These are phyloP conservation scores for Aspergillus conjunctus DNA, from an alignment of 495 filamentous ascomycete species.

Conservation along the genomic window DNA sequence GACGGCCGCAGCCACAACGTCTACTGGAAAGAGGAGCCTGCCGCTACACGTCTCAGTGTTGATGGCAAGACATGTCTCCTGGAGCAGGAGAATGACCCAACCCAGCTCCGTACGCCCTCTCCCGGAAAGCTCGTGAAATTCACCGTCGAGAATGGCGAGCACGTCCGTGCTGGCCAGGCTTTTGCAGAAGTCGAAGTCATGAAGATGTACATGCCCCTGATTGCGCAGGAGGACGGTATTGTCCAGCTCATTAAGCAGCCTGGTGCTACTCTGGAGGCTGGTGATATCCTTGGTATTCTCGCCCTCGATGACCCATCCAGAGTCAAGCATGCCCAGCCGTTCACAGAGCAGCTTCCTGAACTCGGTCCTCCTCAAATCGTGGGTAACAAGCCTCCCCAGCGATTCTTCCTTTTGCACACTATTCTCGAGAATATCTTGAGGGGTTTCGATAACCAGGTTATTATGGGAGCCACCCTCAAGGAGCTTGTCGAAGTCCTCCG, in stretches of 20 bases:
- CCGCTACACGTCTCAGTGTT: constrained; percentile 91
- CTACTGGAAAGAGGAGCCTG: constrained; percentile 99
- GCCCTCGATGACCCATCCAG: constrained; percentile 93
- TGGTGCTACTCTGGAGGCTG: constrained; percentile 94
- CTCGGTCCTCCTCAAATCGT: constrained; percentile 82
- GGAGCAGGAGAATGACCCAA: constrained; percentile 99
- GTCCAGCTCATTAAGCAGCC: constrained; percentile 99
- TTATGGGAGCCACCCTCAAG: constrained; percentile 87
- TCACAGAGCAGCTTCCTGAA: constrained; percentile 86
- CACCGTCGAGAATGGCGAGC: constrained; percentile 93
- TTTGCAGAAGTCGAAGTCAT: constrained; percentile 99
- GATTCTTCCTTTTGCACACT: constrained; percentile 72
- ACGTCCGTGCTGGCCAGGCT: constrained; percentile 88
- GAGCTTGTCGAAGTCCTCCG: constrained; percentile 88
- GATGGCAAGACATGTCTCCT: constrained; percentile 97
- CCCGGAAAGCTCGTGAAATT: constrained; percentile 99
- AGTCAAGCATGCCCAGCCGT: constrained; percentile 97
- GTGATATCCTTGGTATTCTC: constrained; percentile 97
- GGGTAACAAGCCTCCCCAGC: constrained; percentile 90
- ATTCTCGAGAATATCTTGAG: constrained; percentile 86
- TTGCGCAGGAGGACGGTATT: constrained; percentile 95
- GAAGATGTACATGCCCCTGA: constrained; percentile 99
- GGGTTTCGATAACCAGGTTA: constrained; percentile 96
- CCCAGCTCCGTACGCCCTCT: constrained; percentile 90
- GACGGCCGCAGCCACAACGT: constrained; percentile 93